These are phyloP conservation scores for Anisodus tanguticus DNA, from an alignment of 257 asterid species.

Conservation along the genomic window DNA sequence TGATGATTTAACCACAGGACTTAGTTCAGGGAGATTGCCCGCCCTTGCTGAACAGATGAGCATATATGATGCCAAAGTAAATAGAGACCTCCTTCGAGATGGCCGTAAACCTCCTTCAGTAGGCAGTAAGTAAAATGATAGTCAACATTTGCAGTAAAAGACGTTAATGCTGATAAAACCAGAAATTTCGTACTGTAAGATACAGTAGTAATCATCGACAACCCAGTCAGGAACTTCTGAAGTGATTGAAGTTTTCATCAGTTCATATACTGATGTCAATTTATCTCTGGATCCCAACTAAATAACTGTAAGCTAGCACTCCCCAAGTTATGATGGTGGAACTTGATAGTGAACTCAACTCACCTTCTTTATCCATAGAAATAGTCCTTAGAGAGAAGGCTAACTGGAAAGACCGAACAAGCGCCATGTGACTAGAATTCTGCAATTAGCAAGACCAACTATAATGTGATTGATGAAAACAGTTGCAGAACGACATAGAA, in stretches of 20 bases:
- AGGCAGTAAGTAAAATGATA: constrained; percentile 31
- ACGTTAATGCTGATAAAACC: constrained; percentile 11
- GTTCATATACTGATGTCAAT: neutral
- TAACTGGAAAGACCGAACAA: constrained; percentile 57
- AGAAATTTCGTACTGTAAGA: constrained; percentile 13
- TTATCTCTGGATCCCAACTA: constrained; percentile 11
- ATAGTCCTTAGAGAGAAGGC: constrained; percentile 54
- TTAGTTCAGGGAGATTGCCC: constrained; percentile 45
- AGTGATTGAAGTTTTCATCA: constrained; percentile 6
- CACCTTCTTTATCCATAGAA: constrained; percentile 50
- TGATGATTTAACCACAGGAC: constrained; percentile 48
- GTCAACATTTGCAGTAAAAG: constrained; percentile 17
- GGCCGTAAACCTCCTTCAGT: constrained; percentile 53
- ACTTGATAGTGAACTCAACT: constrained; percentile 32
- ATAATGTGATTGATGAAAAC: constrained; percentile 21
- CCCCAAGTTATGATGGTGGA: constrained; percentile 15
- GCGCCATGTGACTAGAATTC: constrained; percentile 51
- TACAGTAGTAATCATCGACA: neutral
- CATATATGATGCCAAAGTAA: constrained; percentile 58
- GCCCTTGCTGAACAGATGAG: constrained; percentile 53
- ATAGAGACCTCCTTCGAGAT: constrained; percentile 54
- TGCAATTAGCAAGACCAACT: constrained; percentile 34
- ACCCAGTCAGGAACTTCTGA: neutral
- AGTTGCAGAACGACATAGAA: constrained; percentile 20
- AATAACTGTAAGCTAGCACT: neutral